Percentiles rank a stretch among this genome's conserved stretches.
Conservation (phyloP, 1,284 basidiomycete genomes). For the Ustilago bromivora region DNA sequence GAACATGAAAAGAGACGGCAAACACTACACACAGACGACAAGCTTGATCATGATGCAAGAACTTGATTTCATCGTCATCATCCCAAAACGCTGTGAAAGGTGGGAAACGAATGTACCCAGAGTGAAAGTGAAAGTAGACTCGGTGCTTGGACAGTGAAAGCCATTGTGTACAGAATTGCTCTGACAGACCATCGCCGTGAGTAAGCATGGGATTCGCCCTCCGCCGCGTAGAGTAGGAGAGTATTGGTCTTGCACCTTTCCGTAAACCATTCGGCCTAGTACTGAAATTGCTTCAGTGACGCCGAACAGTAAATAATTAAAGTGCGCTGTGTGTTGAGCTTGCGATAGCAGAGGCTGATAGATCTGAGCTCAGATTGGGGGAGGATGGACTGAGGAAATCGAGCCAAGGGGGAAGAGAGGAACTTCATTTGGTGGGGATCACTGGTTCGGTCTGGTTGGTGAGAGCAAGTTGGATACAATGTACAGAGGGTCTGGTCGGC, state of each 20-base stretch:
- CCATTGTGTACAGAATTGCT: slow-evolving; percentile 17
- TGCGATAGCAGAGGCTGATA: background rate
- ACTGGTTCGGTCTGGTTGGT: background rate
- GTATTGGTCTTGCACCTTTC: slow-evolving; percentile 54
- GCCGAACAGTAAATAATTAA: slow-evolving; percentile 38
- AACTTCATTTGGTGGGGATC: background rate
- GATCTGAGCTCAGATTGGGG: background rate
- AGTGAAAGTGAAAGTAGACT: slow-evolving; percentile 61
- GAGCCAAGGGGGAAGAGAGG: background rate
- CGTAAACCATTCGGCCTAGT: slow-evolving; percentile 48
- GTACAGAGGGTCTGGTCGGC: background rate
- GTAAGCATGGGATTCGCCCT: slow-evolving; percentile 54
- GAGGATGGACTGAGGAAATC: background rate
- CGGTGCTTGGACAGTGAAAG: slow-evolving; percentile 51
- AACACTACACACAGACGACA: background rate
- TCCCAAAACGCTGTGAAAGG: background rate
- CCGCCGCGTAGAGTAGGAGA: slow-evolving; percentile 21
- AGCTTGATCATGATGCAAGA: background rate
- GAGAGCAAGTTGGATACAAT: background rate
- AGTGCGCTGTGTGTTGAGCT: slow-evolving; percentile 14
- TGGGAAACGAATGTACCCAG: slow-evolving; percentile 45
- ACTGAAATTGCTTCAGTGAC: slow-evolving; percentile 7
- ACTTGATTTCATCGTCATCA: background rate
- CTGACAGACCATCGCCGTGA: slow-evolving; percentile 42
- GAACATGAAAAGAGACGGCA: background rate